These are phyloP conservation scores for Desmodesmus armatus DNA, from an alignment of 139 green algal genomes.

Conservation along the genomic window DNA sequence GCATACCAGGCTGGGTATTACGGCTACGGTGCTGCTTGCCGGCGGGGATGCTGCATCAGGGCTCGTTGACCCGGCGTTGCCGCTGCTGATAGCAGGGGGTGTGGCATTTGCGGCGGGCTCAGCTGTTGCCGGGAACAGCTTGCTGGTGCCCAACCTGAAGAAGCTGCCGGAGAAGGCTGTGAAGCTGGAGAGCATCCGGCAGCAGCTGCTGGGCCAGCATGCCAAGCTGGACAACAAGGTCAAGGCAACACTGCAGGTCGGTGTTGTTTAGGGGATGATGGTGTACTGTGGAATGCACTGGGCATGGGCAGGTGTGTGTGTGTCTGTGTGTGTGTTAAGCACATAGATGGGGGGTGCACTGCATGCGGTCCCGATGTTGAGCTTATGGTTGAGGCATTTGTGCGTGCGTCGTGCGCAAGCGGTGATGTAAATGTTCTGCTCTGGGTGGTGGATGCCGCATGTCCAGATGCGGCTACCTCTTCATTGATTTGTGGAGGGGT, in stretches of 20 bases:
- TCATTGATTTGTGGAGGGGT: no score
- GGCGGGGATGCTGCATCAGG: constrained; percentile 81
- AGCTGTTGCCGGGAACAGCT: constrained; percentile 56
- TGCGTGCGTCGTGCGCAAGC: no score
- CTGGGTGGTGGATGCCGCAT: no score
- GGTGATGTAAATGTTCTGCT: no score
- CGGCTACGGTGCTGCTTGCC: constrained; percentile 69
- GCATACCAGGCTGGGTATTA: constrained; percentile 80
- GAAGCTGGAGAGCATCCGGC: constrained; percentile 69
- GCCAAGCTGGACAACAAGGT: constrained; percentile 55
- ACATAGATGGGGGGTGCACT: no score
- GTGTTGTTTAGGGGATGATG: no score
- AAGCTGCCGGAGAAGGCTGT: constrained; percentile 74
- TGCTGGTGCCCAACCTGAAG: constrained; percentile 87
- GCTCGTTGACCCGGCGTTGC: constrained; percentile 83
- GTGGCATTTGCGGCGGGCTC: constrained; percentile 47
- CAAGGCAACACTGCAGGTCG: constrained; percentile 36
- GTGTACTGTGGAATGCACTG: no score
- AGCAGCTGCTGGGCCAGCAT: constrained; percentile 87
- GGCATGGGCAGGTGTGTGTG: no score
- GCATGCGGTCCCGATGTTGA: no score
- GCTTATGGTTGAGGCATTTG: no score
- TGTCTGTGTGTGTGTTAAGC: no score
- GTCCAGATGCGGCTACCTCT: no score
- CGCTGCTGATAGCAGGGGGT: constrained; percentile 67